These are phyloP conservation scores for Trichoderma asperellum DNA, from an alignment of 2,329 filamentous ascomycete species.

Conservation along the genomic window DNA sequence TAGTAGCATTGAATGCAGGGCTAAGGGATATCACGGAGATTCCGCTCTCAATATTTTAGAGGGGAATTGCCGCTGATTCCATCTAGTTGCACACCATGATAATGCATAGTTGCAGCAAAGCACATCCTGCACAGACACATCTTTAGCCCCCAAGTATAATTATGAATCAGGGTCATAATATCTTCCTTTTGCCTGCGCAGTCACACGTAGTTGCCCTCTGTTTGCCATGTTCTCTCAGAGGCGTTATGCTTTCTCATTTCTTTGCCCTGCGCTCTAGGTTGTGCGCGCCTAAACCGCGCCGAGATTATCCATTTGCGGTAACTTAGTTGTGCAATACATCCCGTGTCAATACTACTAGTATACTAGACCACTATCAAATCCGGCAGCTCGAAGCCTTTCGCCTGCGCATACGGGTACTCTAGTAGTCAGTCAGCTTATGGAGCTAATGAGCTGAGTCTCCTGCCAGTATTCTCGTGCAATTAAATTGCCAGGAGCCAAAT, in stretches of 20 bases:
- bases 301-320: background rate
- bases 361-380: background rate
- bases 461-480: background rate
- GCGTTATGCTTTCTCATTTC: background rate
- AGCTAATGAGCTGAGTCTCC: background rate
- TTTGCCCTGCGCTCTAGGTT: background rate
- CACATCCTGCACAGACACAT: background rate
- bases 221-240: background rate
- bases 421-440: conserved; percentile 13
- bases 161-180: background rate
- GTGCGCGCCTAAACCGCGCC: background rate
- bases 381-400: background rate
- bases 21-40: background rate
- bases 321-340: background rate
- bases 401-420: background rate
- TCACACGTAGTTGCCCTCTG: background rate
- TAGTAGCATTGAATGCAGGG: background rate
- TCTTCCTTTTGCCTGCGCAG: background rate
- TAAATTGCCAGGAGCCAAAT: background rate
- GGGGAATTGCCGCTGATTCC: background rate
- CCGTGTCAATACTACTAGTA: background rate
- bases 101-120: background rate
- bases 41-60: background rate
- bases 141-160: background rate
- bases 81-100: background rate